Conservation (phyloP, 495 filamentous ascomycete genomes). For the Cryomyces antarcticus region DNA sequence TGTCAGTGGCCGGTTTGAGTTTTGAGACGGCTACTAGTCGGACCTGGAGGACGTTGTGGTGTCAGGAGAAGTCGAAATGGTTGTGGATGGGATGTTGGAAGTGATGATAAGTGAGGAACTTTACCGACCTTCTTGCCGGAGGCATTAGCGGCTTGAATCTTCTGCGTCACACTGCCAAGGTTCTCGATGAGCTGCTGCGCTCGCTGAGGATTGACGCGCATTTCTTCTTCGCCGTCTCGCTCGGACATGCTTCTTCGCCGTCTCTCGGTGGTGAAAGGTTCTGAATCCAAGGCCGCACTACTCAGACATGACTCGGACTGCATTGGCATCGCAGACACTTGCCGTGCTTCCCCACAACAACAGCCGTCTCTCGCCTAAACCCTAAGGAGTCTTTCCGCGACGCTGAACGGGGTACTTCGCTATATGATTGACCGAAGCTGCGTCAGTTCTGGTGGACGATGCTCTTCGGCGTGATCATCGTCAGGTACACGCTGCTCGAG, state of each 20-base stretch:
- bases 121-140: neutral
- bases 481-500: too few species aligned
- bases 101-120: slow-evolving; percentile 1
- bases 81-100: neutral
- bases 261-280: too few species aligned
- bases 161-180: slow-evolving; percentile 9
- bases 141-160: slow-evolving; percentile 11
- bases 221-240: slow-evolving; percentile 5
- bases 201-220: slow-evolving; percentile 17
- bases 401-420: too few species aligned
- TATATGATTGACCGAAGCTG: too few species aligned
- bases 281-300: too few species aligned
- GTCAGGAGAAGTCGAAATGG: neutral
- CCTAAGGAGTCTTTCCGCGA: too few species aligned
- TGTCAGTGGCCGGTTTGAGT: slow-evolving; percentile 73
- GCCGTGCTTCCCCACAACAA: too few species aligned
- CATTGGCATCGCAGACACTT: too few species aligned
- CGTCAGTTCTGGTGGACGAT: too few species aligned
- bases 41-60: slow-evolving; percentile 26
- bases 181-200: slow-evolving; percentile 17
- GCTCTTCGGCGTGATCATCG: too few species aligned
- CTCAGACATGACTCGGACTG: too few species aligned
- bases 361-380: too few species aligned
- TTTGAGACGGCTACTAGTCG: slow-evolving; percentile 89
- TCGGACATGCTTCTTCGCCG: neutral